Base-by-base conservation (phyloP, 345 rosid genomes). In the Angophora floribunda region DNA sequence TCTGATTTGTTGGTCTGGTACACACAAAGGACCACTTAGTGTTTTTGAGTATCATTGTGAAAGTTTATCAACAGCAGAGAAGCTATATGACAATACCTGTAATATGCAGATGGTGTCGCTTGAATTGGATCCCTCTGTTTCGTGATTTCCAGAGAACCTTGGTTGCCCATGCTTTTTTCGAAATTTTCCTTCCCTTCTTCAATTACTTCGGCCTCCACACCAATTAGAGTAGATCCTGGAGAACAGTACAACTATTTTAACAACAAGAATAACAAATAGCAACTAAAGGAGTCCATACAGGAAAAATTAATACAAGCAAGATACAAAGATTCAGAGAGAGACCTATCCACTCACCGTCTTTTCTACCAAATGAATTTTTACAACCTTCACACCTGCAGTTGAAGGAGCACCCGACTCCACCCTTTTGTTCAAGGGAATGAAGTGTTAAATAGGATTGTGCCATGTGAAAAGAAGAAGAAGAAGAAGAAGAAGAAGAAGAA, bases 331-430 rank as follows among this genome's bases (percentile, higher is more conserved):
- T 36, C 49, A 41, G 78, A 45, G 85, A 21, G 51, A 19, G 49
- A 19, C 8, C 28, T 41, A 75, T 26, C 45, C 51, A 85, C 95
- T 95, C 86, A 97, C 99, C 99, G 90, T 97, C 98, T 93, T 96
- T 98, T 86, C 96, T 91, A n/a, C 99, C 99, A 30, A 95, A 98
- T 52, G 95, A 91, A 63, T 98, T 98, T 94, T 97, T 97, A 91
- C 99, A 98, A 32, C 98, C 99, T 94, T 98, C 99, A 86, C 99
- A 98, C 91, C 99, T 93, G 92, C 99, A 98, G 91, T 93, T 95
- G 91, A 95, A 90, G 92, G 99, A 98, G 92, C 99, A 98, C 16
- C 99, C 99, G 88, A 98, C 99, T 57, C 97, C 98, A 85, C 99
- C 98, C 98, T 96, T 88, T 75, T 30, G 70, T 85, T 88, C 53